Evolutionary conservation across 352 stramenopile species (phyloP).

Genomic region (Globisporangium spiculum): DNA sequence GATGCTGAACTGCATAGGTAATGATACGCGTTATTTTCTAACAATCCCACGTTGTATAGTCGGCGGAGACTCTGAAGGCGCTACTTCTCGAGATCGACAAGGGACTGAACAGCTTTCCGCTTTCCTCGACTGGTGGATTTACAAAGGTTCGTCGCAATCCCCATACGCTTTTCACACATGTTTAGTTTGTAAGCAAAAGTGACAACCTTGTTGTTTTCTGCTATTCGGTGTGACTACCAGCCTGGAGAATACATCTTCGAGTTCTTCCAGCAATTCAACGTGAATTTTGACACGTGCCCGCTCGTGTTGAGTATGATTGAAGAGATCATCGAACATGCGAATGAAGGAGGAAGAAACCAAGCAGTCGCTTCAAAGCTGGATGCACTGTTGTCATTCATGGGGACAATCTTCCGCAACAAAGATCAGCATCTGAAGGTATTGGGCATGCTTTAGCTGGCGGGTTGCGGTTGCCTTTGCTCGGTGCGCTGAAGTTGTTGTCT

Average conservation of each 20-base stretch:
- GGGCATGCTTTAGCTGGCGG: neutral
- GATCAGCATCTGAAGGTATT: constrained; percentile 67
- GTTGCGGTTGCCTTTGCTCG: neutral
- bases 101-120: constrained; percentile 69
- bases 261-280: constrained; percentile 89
- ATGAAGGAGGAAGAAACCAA: constrained; percentile 64
- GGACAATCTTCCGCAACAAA: constrained; percentile 84
- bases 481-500: neutral
- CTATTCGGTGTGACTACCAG: constrained; percentile 20
- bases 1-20: neutral
- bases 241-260: constrained; percentile 89
- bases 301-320: constrained; percentile 87
- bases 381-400: constrained; percentile 76
- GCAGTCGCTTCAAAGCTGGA: constrained; percentile 76
- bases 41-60: constrained; percentile 31
- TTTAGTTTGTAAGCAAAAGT: neutral
- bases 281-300: constrained; percentile 86
- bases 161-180: neutral
- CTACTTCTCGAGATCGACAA: constrained; percentile 86
- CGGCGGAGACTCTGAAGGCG: constrained; percentile 72
- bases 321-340: constrained; percentile 84
- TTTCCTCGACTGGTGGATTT: constrained; percentile 70
- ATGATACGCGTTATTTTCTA: neutral
- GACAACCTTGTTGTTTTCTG: constrained; percentile 3
- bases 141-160: constrained; percentile 55